Evolutionary conservation across 1,284 basidiomycete genomes (phyloP).

Genomic region (Abortiporus biennis): DNA sequence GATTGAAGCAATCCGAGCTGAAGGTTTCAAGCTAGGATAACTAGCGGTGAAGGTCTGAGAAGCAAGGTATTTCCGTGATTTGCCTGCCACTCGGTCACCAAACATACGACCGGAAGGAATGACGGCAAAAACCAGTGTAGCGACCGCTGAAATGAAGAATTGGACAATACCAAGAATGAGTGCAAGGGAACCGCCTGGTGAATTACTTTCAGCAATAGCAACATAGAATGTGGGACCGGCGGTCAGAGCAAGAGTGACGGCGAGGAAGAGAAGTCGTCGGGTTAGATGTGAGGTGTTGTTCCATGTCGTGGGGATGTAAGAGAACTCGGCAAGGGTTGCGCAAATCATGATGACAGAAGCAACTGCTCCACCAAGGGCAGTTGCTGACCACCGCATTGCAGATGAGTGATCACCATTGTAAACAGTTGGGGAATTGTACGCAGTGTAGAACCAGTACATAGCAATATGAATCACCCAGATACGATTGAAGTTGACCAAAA

Average conservation of each 20-base stretch:
- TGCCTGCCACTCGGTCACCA: constrained; percentile 90
- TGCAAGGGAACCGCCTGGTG: constrained; percentile 63
- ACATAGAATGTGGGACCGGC: constrained; percentile 90
- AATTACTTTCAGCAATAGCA: constrained; percentile 57
- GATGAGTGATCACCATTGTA: constrained; percentile 59
- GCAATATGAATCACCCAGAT: constrained; percentile 95
- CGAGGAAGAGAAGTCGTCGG: constrained; percentile 79
- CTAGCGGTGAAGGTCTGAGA: constrained; percentile 95
- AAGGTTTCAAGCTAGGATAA: constrained; percentile 65
- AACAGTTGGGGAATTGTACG: constrained; percentile 87
- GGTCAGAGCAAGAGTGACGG: constrained; percentile 80
- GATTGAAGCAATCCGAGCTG: constrained; percentile 68
- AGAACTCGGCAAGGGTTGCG: constrained; percentile 89
- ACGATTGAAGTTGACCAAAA: constrained; percentile 96
- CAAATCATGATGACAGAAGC: constrained; percentile 90
- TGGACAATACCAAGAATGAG: constrained; percentile 90
- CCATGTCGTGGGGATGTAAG: constrained; percentile 95
- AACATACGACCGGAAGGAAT: constrained; percentile 94
- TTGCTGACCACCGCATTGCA: constrained; percentile 84
- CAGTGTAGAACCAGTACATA: constrained; percentile 91
- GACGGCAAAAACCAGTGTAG: constrained; percentile 77
- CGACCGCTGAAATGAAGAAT: constrained; percentile 82
- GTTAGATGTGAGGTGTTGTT: constrained; percentile 94
- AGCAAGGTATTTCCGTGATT: constrained; percentile 90
- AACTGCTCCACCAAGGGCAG: constrained; percentile 86